A percentile compares a stretch with the other conserved stretches of the same genome.
These are phyloP conservation scores for Poa pratensis DNA, from an alignment of 176 grass and related monocot species.

Conservation along the genomic window DNA sequence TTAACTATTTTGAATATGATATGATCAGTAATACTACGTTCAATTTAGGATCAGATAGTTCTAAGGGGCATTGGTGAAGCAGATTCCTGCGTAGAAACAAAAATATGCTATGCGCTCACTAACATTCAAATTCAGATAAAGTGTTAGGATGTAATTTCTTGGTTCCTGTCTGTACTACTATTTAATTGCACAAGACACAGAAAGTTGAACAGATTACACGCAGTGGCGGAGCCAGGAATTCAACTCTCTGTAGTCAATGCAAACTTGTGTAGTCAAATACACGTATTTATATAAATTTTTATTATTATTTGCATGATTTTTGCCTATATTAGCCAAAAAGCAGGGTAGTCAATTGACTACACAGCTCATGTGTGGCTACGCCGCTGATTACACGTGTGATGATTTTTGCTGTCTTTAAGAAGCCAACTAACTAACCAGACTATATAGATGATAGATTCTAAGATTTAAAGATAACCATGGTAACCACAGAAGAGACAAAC, in stretches of 20 bases:
- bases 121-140: not conserved
- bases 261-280: too few relatives aligned
- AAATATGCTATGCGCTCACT: not conserved
- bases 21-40: not conserved
- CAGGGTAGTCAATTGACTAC: too few relatives aligned
- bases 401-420: not conserved
- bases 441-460: not conserved
- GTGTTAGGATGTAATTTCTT: not conserved
- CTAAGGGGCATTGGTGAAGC: not conserved
- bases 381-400: constrained; percentile 3
- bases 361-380: too few relatives aligned
- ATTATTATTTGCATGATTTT: too few relatives aligned
- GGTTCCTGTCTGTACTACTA: constrained; percentile 9
- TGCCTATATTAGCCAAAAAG: too few relatives aligned
- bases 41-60: not conserved
- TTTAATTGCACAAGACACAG: not conserved
- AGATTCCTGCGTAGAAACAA: constrained; percentile 1
- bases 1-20: constrained; percentile 1
- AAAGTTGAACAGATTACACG: constrained; percentile 6
- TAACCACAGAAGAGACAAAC: constrained; percentile 15
- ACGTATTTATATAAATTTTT: too few relatives aligned
- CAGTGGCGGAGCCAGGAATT: too few relatives aligned
- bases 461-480: not conserved
- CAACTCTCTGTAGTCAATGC: too few relatives aligned
- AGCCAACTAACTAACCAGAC: constrained; percentile 14